phyloP scores from a whole-genome alignment of 2,329 filamentous ascomycete species.

The Sporothrix brasiliensis region DNA sequence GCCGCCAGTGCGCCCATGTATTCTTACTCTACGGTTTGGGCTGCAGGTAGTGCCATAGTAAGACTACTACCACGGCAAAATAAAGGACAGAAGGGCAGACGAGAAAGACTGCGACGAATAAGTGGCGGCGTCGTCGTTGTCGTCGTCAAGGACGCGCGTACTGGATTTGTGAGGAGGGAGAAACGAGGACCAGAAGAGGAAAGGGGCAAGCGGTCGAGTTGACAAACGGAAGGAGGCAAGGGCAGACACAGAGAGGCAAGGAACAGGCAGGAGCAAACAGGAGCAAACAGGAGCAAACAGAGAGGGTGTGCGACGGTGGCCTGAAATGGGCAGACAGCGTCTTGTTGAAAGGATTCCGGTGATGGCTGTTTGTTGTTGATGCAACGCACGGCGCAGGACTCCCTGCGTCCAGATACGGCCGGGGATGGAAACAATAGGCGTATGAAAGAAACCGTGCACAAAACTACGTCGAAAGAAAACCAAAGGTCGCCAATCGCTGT shows the following conservation, averaged over 20 bases:
- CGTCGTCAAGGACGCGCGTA: slow-evolving; percentile 24
- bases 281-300: background rate
- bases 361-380: background rate
- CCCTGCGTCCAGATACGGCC: background rate
- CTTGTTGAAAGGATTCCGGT: background rate
- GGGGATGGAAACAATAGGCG: background rate
- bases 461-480: background rate
- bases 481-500: background rate
- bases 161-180: background rate
- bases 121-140: background rate
- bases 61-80: background rate
- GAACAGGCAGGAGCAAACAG: background rate
- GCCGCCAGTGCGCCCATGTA: background rate
- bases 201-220: background rate
- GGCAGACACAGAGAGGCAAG: background rate
- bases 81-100: background rate
- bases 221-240: background rate
- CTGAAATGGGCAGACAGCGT: background rate
- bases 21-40: background rate
- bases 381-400: too few relatives aligned
- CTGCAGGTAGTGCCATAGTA: background rate
- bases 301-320: background rate
- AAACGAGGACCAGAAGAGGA: background rate
- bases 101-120: too few relatives aligned
- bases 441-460: background rate